Evolutionary conservation across 2,329 filamentous ascomycete genomes (phyloP).

Genomic region (Madurella fahalii): DNA sequence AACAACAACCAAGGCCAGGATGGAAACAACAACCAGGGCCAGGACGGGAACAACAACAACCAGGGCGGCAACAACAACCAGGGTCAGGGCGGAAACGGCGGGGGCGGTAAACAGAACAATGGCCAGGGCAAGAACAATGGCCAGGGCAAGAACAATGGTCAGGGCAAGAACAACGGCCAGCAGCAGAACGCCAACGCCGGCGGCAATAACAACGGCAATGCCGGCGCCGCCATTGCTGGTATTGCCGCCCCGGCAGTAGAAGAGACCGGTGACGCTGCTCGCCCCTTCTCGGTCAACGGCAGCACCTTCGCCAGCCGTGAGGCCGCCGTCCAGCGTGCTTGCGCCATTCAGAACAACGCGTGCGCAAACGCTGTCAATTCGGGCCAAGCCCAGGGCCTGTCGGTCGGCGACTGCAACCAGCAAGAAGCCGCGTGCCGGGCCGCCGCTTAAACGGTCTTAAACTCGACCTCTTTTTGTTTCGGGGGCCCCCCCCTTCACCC

Average conservation of each 20-base stretch:
- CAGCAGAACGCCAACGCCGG: constrained; percentile 5
- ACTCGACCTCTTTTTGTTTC: not conserved
- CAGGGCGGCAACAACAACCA: too few relatives aligned
- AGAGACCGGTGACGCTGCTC: constrained; percentile 43
- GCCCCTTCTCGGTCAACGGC: constrained; percentile 55
- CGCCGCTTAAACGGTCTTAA: constrained; percentile 18
- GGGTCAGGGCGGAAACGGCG: too few relatives aligned
- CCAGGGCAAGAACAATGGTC: too few relatives aligned
- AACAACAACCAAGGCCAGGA: constrained; percentile 7
- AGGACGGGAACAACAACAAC: constrained; percentile 12
- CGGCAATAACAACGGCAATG: constrained; percentile 9
- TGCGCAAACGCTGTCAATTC: constrained; percentile 56
- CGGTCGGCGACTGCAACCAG: constrained; percentile 48
- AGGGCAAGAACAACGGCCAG: constrained; percentile 3
- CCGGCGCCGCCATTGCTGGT: constrained; percentile 47
- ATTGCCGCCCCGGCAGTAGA: constrained; percentile 48
- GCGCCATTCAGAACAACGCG: constrained; percentile 59
- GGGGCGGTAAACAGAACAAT: too few relatives aligned
- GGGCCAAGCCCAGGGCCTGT: constrained; percentile 39
- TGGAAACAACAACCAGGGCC: constrained; percentile 12
- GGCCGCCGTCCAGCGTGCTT: constrained; percentile 57
- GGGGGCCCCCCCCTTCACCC: not conserved
- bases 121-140: too few relatives aligned
- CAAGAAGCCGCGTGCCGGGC: constrained; percentile 47
- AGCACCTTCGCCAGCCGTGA: constrained; percentile 53